Conservation (phyloP, 2,329 filamentous ascomycete species). For the Amesomyces nigricolor region DNA sequence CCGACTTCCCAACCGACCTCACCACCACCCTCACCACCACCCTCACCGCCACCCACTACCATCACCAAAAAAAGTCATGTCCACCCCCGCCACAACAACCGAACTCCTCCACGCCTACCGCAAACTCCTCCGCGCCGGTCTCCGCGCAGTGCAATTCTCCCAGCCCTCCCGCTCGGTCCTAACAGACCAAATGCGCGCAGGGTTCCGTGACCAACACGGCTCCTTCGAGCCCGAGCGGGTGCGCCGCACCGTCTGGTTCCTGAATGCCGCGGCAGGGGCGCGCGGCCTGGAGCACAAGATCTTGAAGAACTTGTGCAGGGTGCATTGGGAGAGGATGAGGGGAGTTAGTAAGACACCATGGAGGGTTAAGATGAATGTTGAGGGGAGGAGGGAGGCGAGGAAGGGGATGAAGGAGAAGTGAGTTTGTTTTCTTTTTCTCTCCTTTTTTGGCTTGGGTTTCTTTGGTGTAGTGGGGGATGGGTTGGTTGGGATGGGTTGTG, state of each 20-base stretch:
- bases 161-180: conserved; percentile 60
- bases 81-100: neutral
- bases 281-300: conserved; percentile 67
- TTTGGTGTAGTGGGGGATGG: conserved; percentile 5
- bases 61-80: neutral
- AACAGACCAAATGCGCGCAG: conserved; percentile 53
- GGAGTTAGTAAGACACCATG: conserved; percentile 29
- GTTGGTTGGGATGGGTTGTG: neutral
- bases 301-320: conserved; percentile 60
- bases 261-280: conserved; percentile 57
- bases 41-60: neutral
- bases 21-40: too few relatives aligned
- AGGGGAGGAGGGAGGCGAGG: conserved; percentile 9
- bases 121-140: conserved; percentile 57
- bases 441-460: conserved; percentile 1
- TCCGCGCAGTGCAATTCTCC: conserved; percentile 68
- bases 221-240: conserved; percentile 48
- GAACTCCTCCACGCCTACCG: conserved; percentile 62
- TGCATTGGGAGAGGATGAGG: conserved; percentile 37
- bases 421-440: conserved; percentile 22
- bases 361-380: conserved; percentile 20
- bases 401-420: conserved; percentile 1
- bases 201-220: conserved; percentile 49
- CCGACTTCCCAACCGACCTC: neutral
- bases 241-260: conserved; percentile 63